Evolutionary conservation across 75 land plant species (phyloP).

Genomic region (Cunninghamia lanceolata): DNA sequence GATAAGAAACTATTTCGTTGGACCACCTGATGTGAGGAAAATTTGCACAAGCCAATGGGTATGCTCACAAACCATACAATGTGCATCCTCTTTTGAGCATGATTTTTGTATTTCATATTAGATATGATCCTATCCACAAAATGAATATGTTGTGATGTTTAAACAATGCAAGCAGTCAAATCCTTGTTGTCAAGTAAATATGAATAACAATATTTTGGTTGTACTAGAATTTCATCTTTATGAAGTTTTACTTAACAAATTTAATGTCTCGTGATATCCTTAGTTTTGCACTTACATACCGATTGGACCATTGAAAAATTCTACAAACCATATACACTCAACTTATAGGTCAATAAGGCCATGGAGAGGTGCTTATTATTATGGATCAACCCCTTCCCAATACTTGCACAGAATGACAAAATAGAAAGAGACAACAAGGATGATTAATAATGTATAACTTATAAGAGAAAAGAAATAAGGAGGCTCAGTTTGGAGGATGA

Average conservation of each 20-base stretch:
- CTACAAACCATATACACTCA: neutral
- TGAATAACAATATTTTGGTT: neutral
- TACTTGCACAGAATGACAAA: neutral
- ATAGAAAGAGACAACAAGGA: neutral
- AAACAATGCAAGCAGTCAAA: neutral
- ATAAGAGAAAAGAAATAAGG: neutral
- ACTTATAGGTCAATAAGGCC: neutral
- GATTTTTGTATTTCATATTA: neutral
- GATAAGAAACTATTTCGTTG: neutral
- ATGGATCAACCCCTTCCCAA: neutral
- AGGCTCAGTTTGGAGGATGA: neutral
- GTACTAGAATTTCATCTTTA: neutral
- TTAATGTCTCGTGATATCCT: neutral
- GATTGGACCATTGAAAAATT: neutral
- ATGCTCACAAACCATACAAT: neutral
- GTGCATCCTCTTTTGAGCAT: neutral
- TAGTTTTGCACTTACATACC: neutral
- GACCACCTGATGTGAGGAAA: neutral
- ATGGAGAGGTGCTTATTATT: neutral
- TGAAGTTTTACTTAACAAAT: neutral
- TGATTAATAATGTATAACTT: neutral
- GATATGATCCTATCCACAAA: neutral
- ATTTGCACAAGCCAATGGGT: neutral
- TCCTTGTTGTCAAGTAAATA: neutral
- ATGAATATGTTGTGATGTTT: neutral